A percentile compares a stretch with the other conserved stretches of the same genome.
Evolutionary conservation across 164 flowering plant genomes (phyloP).

Genomic region (Akebia trifoliata): DNA sequence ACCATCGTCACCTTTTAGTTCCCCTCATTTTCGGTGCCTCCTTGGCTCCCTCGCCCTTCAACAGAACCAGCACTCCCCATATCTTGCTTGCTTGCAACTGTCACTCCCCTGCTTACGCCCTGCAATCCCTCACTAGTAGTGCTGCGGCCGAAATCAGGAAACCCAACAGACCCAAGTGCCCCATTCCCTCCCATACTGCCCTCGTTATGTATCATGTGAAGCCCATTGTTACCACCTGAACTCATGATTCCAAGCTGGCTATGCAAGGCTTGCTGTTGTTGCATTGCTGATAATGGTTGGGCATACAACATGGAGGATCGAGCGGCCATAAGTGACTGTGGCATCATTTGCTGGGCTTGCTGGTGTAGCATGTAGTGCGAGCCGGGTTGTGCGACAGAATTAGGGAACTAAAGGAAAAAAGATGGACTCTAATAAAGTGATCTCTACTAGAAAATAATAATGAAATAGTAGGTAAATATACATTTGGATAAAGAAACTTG

Average conservation of each 20-base stretch:
- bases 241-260: slow-evolving; percentile 76
- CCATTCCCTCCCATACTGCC: slow-evolving; percentile 36
- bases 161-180: slow-evolving; percentile 39
- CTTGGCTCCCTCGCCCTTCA: too few species aligned
- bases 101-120: too few species aligned
- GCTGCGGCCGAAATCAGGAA: slow-evolving; percentile 56
- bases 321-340: slow-evolving; percentile 78
- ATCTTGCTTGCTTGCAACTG: too few species aligned
- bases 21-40: too few species aligned
- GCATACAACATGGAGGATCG: slow-evolving; percentile 74
- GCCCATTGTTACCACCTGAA: slow-evolving; percentile 54
- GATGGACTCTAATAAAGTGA: too few species aligned
- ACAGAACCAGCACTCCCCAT: slow-evolving; percentile 36
- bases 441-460: neutral
- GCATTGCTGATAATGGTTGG: slow-evolving; percentile 64
- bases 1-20: too few species aligned
- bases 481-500: neutral
- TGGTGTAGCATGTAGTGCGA: slow-evolving; percentile 77
- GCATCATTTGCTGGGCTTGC: slow-evolving; percentile 74
- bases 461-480: too few species aligned
- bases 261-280: slow-evolving; percentile 67
- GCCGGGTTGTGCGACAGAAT: slow-evolving; percentile 60
- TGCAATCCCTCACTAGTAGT: slow-evolving; percentile 37
- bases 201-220: slow-evolving; percentile 75
- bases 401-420: slow-evolving; percentile 42